Base-by-base conservation (phyloP, 345 rosid genomes). In the Sisymbrium irio region DNA sequence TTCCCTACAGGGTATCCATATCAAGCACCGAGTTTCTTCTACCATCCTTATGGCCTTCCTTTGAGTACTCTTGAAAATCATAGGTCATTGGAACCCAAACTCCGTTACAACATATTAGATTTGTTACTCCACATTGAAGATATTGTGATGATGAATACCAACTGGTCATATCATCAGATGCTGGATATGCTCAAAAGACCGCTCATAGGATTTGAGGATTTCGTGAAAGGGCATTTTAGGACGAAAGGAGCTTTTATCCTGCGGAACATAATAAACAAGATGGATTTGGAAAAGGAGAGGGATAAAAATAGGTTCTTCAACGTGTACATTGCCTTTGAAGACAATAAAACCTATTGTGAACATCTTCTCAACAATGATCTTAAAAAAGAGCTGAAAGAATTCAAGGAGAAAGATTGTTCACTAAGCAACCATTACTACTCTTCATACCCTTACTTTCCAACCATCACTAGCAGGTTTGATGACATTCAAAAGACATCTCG, bases 61-160 rank as follows among this genome's bases (percentile, higher is more conserved):
- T 53, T 70, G 61, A 70, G 30, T 19, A 69, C 9, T 19, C 44
- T 3, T 28, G 60, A 46, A 14, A 2, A 27, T 9, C 54, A 15
- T 14, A 67, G 33, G 63, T 13, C 41, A 25, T 0, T 76, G 51
- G 30, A 6, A 35, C 30, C 20, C 6, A 69, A 56, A 22, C 8
- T 30, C 6, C 1, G 2, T 32, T 76, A 69, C 75, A 49, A 56
- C 53, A 35, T 76, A 1, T 39, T 64, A 9, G 79, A 70, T 56
- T 53, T 76, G 53, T 76, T 76, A 37, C 37, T 44, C 39, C 71
- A 70, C 44, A 62, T 76, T 69, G 67, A 76, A 76, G 54, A 76
- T 11, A 28, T 55, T 28, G 80, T 76, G 54, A 28, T 63, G 60
- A 47, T 13, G 61, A 63, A 70, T 67, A 69, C 65, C 1, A 69